These are phyloP conservation scores for Kitagawia praeruptora DNA, from an alignment of 129 eudicot genomes.

Conservation along the genomic window DNA sequence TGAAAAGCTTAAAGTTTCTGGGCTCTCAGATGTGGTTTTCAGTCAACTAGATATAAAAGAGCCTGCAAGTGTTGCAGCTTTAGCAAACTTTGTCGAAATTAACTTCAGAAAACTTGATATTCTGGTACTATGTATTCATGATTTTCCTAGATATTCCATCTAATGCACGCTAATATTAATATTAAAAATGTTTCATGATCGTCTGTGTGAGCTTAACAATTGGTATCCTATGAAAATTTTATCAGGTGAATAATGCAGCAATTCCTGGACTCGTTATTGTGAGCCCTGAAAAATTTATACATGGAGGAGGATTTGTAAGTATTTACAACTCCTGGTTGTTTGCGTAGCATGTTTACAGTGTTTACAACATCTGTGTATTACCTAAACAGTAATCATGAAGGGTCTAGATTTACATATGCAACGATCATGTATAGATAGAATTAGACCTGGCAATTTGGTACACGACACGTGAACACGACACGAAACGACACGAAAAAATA, in stretches of 20 bases:
- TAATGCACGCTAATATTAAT: background rate
- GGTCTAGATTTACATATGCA: too few species aligned
- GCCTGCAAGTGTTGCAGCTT: background rate
- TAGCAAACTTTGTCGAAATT: background rate
- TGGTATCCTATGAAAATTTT: background rate
- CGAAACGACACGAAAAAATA: too few species aligned
- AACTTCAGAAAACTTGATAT: background rate
- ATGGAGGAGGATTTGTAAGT: background rate
- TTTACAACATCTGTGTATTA: background rate
- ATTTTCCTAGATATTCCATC: background rate
- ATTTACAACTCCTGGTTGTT: background rate
- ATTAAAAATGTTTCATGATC: background rate
- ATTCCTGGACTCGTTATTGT: background rate
- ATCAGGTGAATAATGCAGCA: slow-evolving; percentile 6
- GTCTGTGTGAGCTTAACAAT: background rate
- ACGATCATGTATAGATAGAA: background rate
- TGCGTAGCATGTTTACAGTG: background rate
- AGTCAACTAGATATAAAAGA: background rate
- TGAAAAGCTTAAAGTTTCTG: background rate
- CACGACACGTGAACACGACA: too few species aligned
- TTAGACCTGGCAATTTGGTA: too few species aligned
- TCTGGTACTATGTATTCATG: background rate
- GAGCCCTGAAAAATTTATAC: background rate
- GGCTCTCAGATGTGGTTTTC: background rate
- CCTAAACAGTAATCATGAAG: background rate